Evolutionary conservation across 2,329 filamentous ascomycete species (phyloP).

Genomic region (Ceratocystiopsis brevicomis): DNA sequence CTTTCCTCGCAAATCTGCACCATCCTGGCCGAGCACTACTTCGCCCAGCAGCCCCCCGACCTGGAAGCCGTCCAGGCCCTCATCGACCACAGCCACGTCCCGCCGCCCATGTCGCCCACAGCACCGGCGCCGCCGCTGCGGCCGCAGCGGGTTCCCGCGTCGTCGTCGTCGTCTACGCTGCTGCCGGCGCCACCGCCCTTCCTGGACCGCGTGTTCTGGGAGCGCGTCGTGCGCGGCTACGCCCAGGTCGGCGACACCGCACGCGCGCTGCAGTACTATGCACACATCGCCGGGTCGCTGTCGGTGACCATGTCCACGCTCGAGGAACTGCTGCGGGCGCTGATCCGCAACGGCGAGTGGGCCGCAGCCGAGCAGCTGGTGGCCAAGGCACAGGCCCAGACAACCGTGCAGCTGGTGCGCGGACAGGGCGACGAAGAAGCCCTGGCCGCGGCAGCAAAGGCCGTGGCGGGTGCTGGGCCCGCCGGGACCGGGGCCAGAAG

Average conservation of each 20-base stretch:
- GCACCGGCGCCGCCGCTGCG: neutral
- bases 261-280: conserved; percentile 30
- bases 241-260: conserved; percentile 30
- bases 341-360: conserved; percentile 10
- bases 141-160: neutral
- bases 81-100: conserved; percentile 28
- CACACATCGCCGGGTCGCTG: conserved; percentile 22
- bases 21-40: conserved; percentile 50
- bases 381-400: conserved; percentile 11
- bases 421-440: conserved; percentile 8
- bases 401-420: conserved; percentile 5
- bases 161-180: neutral
- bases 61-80: conserved; percentile 39
- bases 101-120: neutral
- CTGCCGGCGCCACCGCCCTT: neutral
- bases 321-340: conserved; percentile 21
- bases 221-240: conserved; percentile 50
- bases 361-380: conserved; percentile 13
- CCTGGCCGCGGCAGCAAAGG: too few relatives aligned
- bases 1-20: conserved; percentile 53
- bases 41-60: conserved; percentile 37
- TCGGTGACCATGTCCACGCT: conserved; percentile 24
- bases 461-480: neutral
- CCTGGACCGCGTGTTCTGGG: conserved; percentile 47
- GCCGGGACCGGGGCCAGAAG: neutral